phyloP scores from a whole-genome alignment of 1,139 yeast genomes.

The Keqinozyma sinolaborantium region DNA sequence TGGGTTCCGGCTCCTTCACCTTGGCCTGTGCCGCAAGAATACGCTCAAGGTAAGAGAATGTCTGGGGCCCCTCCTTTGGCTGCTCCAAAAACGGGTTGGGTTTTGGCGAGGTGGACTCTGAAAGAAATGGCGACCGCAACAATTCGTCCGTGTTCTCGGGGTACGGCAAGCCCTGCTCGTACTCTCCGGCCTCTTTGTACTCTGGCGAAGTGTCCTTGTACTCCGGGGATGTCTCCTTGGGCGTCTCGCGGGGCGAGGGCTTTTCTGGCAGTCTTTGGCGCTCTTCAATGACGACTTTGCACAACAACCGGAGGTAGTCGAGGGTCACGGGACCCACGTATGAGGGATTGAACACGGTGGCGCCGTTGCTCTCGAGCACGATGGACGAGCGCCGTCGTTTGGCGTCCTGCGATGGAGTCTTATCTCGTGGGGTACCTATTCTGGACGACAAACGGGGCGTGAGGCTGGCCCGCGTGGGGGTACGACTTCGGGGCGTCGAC shows the following conservation, averaged over 20 bases:
- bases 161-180: conserved; percentile 2
- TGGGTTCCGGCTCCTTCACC: conserved; percentile 3
- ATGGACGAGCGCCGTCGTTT: conserved; percentile 31
- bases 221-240: background rate
- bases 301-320: conserved; percentile 34
- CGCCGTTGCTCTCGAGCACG: conserved; percentile 20
- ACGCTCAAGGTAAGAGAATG: conserved; percentile 27
- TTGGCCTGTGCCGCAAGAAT: conserved; percentile 20
- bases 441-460: background rate
- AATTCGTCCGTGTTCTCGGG: conserved; percentile 7
- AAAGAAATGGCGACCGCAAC: conserved; percentile 4
- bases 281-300: conserved; percentile 26
- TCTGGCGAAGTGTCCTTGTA: background rate
- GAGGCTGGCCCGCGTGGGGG: background rate
- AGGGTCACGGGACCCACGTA: conserved; percentile 39
- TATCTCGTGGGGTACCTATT: background rate
- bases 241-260: conserved; percentile 3
- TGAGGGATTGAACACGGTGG: conserved; percentile 22
- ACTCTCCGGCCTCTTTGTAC: conserved; percentile 4
- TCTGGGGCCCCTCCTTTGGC: conserved; percentile 1
- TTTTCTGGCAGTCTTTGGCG: conserved; percentile 4
- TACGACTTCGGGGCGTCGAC: background rate
- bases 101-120: background rate
- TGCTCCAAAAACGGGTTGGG: background rate
- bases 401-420: conserved; percentile 1